Conservation (phyloP, 345 rosid species). For the Erucastrum elatum region DNA sequence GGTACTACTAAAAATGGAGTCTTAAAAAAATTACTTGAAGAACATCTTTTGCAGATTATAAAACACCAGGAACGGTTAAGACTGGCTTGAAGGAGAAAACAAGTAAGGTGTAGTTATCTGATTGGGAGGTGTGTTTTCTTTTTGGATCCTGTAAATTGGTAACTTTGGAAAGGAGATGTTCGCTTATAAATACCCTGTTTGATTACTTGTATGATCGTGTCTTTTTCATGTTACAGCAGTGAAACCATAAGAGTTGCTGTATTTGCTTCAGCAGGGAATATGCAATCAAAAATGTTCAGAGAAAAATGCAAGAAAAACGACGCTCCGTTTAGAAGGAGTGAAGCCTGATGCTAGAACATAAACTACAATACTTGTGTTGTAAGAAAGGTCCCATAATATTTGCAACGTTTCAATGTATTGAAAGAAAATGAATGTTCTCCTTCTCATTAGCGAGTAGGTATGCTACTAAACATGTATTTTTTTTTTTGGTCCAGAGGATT, state of each 20-base stretch:
- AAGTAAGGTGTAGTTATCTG: not conserved
- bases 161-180: constrained; percentile 3
- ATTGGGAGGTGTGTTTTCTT: too few species aligned
- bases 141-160: constrained; percentile 23
- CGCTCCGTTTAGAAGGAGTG: not conserved
- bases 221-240: not conserved
- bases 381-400: too few species aligned
- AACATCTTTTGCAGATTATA: too few species aligned
- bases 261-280: not conserved
- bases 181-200: not conserved
- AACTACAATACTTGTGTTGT: not conserved
- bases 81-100: constrained; percentile 18
- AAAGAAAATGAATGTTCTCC: not conserved
- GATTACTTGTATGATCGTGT: constrained; percentile 10
- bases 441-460: not conserved
- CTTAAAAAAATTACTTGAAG: too few species aligned
- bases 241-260: not conserved
- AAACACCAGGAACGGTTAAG: constrained; percentile 32
- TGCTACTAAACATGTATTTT: not conserved
- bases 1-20: too few species aligned
- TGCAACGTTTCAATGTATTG: not conserved
- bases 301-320: too few species aligned
- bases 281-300: not conserved
- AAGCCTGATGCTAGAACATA: not conserved
- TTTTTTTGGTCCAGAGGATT: constrained; percentile 9